A percentile compares a stretch with the other conserved stretches of the same genome.
Evolutionary conservation across 192 early-diverging fungal genomes (phyloP).

Genomic region (Spizellomyces punctatus): DNA sequence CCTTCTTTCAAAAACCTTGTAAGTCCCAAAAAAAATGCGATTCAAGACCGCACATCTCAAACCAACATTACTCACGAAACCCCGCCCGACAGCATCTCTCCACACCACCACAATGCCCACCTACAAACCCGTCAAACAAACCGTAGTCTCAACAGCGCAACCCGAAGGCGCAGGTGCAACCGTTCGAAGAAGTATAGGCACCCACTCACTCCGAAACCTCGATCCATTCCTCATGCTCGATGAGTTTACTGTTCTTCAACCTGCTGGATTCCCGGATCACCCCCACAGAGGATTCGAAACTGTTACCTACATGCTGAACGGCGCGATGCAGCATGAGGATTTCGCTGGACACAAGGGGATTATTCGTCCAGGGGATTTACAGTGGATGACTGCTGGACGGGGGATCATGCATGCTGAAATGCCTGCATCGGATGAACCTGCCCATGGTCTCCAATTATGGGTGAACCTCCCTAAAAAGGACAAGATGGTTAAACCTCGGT

Average conservation of each 20-base stretch:
- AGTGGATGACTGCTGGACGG: constrained; percentile 72
- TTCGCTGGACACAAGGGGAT: constrained; percentile 57
- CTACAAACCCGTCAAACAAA: constrained; percentile 17
- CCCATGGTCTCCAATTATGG: constrained; percentile 65
- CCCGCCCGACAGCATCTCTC: too few species aligned
- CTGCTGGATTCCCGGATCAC: constrained; percentile 50
- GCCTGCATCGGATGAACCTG: constrained; percentile 39
- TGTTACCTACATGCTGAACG: constrained; percentile 64
- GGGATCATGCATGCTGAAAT: constrained; percentile 68
- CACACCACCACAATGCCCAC: neutral
- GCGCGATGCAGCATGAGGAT: constrained; percentile 61
- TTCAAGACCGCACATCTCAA: too few species aligned
- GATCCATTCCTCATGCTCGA: constrained; percentile 95
- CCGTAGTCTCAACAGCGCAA: constrained; percentile 25
- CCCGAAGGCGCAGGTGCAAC: constrained; percentile 80
- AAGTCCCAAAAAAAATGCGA: too few species aligned
- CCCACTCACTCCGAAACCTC: constrained; percentile 63
- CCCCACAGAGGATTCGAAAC: constrained; percentile 72
- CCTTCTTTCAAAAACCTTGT: too few species aligned
- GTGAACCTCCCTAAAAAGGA: constrained; percentile 75
- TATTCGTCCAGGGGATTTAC: constrained; percentile 50
- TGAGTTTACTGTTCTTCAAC: constrained; percentile 33
- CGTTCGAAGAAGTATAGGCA: constrained; percentile 79
- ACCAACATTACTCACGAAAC: too few species aligned
- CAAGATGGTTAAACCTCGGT: constrained; percentile 63